Percentiles rank a stretch among this genome's conserved stretches.
Conservation (phyloP, 345 rosid genomes). For the Stellera chamaejasme region DNA sequence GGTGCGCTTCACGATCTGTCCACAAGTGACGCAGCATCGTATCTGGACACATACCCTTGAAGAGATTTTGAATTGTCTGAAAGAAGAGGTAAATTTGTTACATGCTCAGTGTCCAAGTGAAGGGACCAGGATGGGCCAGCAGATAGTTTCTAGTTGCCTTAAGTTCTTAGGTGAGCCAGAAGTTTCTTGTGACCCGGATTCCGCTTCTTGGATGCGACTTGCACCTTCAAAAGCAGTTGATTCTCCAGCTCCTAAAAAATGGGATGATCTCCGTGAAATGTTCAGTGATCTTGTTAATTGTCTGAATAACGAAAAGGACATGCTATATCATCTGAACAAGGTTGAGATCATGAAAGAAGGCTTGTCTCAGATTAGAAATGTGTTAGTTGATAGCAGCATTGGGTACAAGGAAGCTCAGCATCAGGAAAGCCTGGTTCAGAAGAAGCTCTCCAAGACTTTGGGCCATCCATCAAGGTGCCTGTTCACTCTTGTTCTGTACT, state of each 20-base stretch:
- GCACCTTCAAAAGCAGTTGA: constrained; percentile 30
- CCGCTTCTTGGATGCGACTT: constrained; percentile 66
- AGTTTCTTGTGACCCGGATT: constrained; percentile 31
- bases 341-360: constrained; percentile 86
- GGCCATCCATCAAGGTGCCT: constrained; percentile 69
- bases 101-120: constrained; percentile 24
- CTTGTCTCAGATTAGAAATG: constrained; percentile 53
- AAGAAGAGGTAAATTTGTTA: constrained; percentile 42
- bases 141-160: constrained; percentile 55
- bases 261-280: constrained; percentile 88
- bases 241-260: constrained; percentile 26
- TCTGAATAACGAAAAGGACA: constrained; percentile 28
- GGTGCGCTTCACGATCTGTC: constrained; percentile 44
- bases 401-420: constrained; percentile 59
- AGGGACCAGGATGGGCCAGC: constrained; percentile 45
- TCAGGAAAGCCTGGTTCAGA: constrained; percentile 59
- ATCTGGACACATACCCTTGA: constrained; percentile 62
- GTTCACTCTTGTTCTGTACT: constrained; percentile 63
- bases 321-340: constrained; percentile 44
- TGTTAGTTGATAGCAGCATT: constrained; percentile 47
- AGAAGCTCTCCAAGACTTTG: constrained; percentile 52
- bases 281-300: constrained; percentile 52
- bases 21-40: constrained; percentile 63
- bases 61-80: constrained; percentile 49
- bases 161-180: constrained; percentile 44